phyloP scores from a whole-genome alignment of 495 filamentous ascomycete species.

The Tetracladium setigerum region DNA sequence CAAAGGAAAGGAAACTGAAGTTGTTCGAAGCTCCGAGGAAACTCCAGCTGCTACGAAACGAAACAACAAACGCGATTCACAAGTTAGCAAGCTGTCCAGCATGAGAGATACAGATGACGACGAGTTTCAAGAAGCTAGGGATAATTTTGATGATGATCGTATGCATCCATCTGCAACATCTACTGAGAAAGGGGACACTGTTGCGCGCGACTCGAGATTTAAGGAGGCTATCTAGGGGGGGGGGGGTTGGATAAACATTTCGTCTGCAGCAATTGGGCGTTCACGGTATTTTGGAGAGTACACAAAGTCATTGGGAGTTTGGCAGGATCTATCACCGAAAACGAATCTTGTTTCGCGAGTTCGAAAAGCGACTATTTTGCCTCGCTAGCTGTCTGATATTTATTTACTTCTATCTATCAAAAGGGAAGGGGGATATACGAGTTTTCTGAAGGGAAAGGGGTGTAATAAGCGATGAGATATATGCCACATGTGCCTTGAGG shows the following conservation, averaged over 20 bases:
- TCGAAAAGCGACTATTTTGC: no score
- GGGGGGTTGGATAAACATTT: not conserved
- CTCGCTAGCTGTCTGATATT: no score
- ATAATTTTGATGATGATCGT: conserved; percentile 40
- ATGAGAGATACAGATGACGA: conserved; percentile 7
- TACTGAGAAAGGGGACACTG: conserved; percentile 18
- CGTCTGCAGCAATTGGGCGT: no score
- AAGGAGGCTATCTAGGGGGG: conserved; percentile 23
- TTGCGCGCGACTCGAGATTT: conserved; percentile 23
- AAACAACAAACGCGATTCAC: not conserved
- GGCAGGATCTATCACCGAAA: no score
- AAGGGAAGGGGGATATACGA: no score
- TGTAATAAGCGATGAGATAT: no score
- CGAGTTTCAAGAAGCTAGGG: conserved; percentile 29
- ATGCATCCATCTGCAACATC: conserved; percentile 14
- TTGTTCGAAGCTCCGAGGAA: not conserved
- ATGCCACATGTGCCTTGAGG: no score
- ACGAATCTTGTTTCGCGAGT: no score
- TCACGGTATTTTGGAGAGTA: no score
- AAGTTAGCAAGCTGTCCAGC: not conserved
- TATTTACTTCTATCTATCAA: no score
- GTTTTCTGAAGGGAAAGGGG: no score
- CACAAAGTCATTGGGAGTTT: no score
- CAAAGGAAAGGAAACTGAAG: conserved; percentile 10
- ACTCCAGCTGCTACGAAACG: not conserved